phyloP scores from a whole-genome alignment of 768 basidiomycete species.

The Psilocybe azurescens region DNA sequence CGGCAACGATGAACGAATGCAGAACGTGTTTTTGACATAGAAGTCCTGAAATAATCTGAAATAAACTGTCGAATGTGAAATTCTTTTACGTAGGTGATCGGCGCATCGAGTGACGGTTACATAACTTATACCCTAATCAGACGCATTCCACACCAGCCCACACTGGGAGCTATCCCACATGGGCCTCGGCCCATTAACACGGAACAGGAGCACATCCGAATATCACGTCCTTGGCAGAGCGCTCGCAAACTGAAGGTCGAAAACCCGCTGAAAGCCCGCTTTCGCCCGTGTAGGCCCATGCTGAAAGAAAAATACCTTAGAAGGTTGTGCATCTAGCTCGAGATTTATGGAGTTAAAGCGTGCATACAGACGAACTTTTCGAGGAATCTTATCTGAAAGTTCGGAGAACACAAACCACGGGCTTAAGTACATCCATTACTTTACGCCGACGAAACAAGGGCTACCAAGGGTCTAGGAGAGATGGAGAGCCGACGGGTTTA shows the following conservation, averaged over 20 bases:
- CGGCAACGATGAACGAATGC: background rate
- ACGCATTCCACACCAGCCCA: background rate
- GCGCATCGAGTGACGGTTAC: background rate
- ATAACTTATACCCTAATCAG: background rate
- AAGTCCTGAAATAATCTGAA: background rate
- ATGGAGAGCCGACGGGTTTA: slow-evolving; percentile 41
- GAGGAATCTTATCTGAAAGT: background rate
- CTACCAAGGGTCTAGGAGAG: background rate
- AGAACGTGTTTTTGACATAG: background rate
- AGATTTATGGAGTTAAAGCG: slow-evolving; percentile 26
- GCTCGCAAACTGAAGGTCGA: slow-evolving; percentile 4
- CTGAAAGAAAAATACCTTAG: background rate
- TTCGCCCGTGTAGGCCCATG: slow-evolving; percentile 19
- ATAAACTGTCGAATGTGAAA: background rate
- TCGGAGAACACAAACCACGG: slow-evolving; percentile 13
- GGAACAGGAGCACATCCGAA: background rate
- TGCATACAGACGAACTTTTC: slow-evolving; percentile 4
- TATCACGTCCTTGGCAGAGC: background rate
- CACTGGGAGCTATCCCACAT: background rate
- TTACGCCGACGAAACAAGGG: background rate
- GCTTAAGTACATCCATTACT: slow-evolving; percentile 19
- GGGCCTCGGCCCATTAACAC: background rate
- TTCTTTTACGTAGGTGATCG: background rate
- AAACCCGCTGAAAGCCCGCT: slow-evolving; percentile 32
- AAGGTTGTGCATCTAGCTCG: background rate